Conservation (phyloP, 257 asterid genomes). For the Nicotiana tabacum region DNA sequence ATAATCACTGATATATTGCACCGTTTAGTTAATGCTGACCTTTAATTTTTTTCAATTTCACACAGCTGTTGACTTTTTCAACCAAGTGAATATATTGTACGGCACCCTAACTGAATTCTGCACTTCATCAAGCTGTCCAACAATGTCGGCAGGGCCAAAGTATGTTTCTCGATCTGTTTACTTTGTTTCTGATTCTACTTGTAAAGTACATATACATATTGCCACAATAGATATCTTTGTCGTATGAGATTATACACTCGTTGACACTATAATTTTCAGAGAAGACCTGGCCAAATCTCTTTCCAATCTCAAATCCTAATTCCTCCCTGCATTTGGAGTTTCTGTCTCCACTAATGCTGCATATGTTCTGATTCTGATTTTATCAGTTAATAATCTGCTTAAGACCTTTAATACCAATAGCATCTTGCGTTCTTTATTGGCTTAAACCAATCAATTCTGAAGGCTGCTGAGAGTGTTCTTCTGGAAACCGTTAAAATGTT, state of each 20-base stretch:
- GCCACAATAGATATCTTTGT: neutral
- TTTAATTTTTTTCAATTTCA: constrained; percentile 20
- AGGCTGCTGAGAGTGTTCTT: neutral
- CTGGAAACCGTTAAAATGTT: neutral
- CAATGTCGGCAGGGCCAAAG: constrained; percentile 92
- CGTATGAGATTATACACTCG: neutral
- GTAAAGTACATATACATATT: too few relatives aligned
- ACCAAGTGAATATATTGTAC: constrained; percentile 81
- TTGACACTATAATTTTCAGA: neutral
- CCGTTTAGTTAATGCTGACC: constrained; percentile 15
- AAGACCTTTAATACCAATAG: neutral
- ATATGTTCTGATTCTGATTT: neutral
- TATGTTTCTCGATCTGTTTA: constrained; percentile 26
- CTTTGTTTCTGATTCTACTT: neutral
- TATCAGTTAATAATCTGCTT: neutral
- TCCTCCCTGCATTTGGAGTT: neutral
- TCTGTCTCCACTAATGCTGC: neutral
- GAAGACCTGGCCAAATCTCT: neutral
- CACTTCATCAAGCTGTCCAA: constrained; percentile 77
- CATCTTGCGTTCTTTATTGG: neutral
- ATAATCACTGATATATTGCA: neutral
- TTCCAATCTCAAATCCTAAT: neutral
- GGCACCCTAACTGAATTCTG: constrained; percentile 93
- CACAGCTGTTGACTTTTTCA: constrained; percentile 84
- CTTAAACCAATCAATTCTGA: neutral